These are phyloP conservation scores for Ilex aquifolium DNA, from an alignment of 257 asterid species.

Conservation along the genomic window DNA sequence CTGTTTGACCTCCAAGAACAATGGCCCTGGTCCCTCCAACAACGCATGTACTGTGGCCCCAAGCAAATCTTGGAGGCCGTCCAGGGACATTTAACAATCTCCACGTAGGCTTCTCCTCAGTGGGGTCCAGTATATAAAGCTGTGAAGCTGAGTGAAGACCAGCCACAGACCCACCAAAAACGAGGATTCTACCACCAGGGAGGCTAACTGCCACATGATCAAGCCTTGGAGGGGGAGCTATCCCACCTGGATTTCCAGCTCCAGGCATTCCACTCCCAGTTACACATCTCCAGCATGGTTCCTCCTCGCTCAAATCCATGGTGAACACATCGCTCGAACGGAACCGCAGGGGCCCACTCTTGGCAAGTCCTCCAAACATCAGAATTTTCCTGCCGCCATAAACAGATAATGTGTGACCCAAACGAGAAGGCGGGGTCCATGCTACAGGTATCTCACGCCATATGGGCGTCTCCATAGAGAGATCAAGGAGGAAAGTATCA, in stretches of 20 bases:
- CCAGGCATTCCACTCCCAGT: constrained; percentile 96
- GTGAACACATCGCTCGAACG: constrained; percentile 94
- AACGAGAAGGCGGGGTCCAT: constrained; percentile 91
- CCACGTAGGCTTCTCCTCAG: constrained; percentile 97
- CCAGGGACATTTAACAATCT: constrained; percentile 87
- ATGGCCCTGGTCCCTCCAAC: constrained; percentile 94
- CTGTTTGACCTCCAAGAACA: constrained; percentile 90
- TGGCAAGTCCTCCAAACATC: constrained; percentile 88
- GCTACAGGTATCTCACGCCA: constrained; percentile 89
- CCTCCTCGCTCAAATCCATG: constrained; percentile 85
- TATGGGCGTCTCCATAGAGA: constrained; percentile 70
- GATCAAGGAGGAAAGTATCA: constrained; percentile 79
- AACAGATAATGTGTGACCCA: constrained; percentile 80
- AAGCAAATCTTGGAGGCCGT: constrained; percentile 77
- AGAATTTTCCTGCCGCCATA: constrained; percentile 81
- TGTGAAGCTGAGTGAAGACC: constrained; percentile 98
- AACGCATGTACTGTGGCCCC: constrained; percentile 92
- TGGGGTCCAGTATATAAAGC: constrained; percentile 86
- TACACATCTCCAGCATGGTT: constrained; percentile 85
- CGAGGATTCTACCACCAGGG: constrained; percentile 79
- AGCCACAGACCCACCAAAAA: constrained; percentile 93
- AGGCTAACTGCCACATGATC: constrained; percentile 95
- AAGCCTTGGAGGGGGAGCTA: constrained; percentile 92
- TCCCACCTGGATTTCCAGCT: constrained; percentile 91
- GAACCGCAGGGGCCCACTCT: constrained; percentile 78